A percentile compares a stretch with the other conserved stretches of the same genome.
phyloP scores from a whole-genome alignment of 2,329 filamentous ascomycete genomes.

The Penicillium decumbens region DNA sequence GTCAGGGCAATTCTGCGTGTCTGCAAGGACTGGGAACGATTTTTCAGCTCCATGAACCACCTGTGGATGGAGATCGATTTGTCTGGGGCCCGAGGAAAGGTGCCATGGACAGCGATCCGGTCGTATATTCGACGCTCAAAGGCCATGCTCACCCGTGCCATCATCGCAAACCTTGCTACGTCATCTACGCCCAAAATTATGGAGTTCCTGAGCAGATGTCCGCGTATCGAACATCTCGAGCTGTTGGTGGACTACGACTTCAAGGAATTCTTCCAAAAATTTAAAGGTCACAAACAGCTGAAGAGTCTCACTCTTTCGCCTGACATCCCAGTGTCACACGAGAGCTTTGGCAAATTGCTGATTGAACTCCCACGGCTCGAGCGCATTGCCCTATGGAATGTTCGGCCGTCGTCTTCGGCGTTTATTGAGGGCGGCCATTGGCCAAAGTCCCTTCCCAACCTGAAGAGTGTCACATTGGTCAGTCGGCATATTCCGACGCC shows the following conservation, averaged over 20 bases:
- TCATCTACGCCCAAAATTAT: constrained; percentile 25
- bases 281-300: constrained; percentile 25
- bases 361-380: constrained; percentile 27
- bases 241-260: constrained; percentile 19
- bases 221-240: constrained; percentile 31
- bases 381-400: constrained; percentile 23
- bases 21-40: constrained; percentile 52
- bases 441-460: constrained; percentile 28
- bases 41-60: constrained; percentile 45
- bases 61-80: constrained; percentile 55
- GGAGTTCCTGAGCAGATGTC: constrained; percentile 34
- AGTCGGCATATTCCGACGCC: constrained; percentile 8
- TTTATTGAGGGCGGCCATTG: constrained; percentile 12
- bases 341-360: constrained; percentile 25
- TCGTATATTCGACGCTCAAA: constrained; percentile 36
- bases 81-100: constrained; percentile 40
- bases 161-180: constrained; percentile 27
- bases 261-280: constrained; percentile 24
- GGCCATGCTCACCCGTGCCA: constrained; percentile 31
- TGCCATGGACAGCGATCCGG: constrained; percentile 37
- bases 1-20: constrained; percentile 49
- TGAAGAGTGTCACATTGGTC: constrained; percentile 28
- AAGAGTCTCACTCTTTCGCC: constrained; percentile 25
- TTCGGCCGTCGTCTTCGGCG: constrained; percentile 9
- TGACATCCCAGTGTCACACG: constrained; percentile 24